A percentile compares a stretch with the other conserved stretches of the same genome.
These are phyloP conservation scores for Schizophyllum amplum DNA, from an alignment of 1,284 basidiomycete genomes.

Conservation along the genomic window DNA sequence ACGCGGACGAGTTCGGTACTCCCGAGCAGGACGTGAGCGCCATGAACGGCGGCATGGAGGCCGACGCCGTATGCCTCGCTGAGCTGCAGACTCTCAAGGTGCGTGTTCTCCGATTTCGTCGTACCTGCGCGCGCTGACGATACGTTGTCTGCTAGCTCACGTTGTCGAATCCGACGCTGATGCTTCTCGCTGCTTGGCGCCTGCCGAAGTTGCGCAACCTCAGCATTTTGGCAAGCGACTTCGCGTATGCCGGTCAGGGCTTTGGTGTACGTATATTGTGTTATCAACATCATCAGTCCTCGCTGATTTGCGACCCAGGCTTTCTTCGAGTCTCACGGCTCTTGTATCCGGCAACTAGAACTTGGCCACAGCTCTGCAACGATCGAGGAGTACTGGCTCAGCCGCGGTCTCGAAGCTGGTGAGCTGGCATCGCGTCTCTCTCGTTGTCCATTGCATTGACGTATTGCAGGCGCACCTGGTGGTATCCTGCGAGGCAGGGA, in stretches of 20 bases:
- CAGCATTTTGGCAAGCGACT: constrained; percentile 60
- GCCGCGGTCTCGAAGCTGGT: constrained; percentile 16
- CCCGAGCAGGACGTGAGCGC: constrained; percentile 40
- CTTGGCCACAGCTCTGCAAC: constrained; percentile 60
- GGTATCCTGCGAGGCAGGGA: constrained; percentile 23
- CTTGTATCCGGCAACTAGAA: constrained; percentile 53
- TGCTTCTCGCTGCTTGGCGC: constrained; percentile 46
- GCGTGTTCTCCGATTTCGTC: constrained; percentile 12
- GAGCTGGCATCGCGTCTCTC: too few relatives aligned
- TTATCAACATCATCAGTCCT: not conserved
- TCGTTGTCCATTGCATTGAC: too few relatives aligned
- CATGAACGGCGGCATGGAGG: constrained; percentile 21
- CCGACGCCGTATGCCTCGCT: not conserved
- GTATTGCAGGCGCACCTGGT: constrained; percentile 7
- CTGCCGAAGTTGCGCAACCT: constrained; percentile 56
- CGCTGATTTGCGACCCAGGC: constrained; percentile 16
- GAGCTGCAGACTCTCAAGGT: not conserved
- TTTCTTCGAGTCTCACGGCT: constrained; percentile 61
- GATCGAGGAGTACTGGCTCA: constrained; percentile 58
- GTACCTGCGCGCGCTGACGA: constrained; percentile 18
- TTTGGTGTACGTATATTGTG: constrained; percentile 24
- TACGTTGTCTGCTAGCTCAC: constrained; percentile 32
- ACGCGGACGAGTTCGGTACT: constrained; percentile 31
- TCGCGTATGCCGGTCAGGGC: constrained; percentile 51
- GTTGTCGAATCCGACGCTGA: constrained; percentile 61